Evolutionary conservation across 495 filamentous ascomycete species (phyloP), one percentile per base, ranked within the genome.

Genomic region (Penicillium roqueforti): DNA sequence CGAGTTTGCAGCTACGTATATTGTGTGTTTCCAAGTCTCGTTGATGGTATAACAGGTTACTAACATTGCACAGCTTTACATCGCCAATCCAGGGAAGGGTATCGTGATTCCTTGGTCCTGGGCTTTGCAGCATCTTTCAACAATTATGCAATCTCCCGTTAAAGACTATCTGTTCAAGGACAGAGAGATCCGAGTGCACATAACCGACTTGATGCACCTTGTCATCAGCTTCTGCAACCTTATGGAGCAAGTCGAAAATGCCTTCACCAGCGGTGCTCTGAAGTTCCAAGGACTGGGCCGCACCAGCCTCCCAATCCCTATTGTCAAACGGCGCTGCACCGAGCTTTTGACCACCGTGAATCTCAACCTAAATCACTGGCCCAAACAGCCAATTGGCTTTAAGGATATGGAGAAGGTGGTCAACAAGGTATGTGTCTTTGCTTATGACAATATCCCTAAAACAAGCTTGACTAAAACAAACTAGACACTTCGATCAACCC

Each of bases 81-180:
- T 52, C 3, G 23, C 42, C n/a, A 60, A 45, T 29, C 53, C 48
- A 8, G 48, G 34, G 1, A 56, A 31, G 22, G 53, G 47, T 13
- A 41, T 56, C 10, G 36, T 53, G 1, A 5, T 60, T 5, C 57
- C 57, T 1, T 56, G 41, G 53, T 53, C 57, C 5, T 60, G 57
- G 57, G 48, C 43, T 16, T 16, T 56, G 4, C 37, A 47, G 3
- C 36, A 60, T 34, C 47, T 60, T 14, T 44, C 53, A 13, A 31
- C 29, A 1, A 37, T 38, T 16, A 53, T 53, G 51, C 41, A 46
- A 37, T 45, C 51, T 16, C 32, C 40, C 9, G 41, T 13, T 0
- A 46, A 28, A 36, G 28, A 28, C 20, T 11, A 25, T 13, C 6
- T 34, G 7, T 32, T 43, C n/a, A 38, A 31, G 2, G 43, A 38